Conservation (phyloP, 345 rosid genomes). For the Gossypium raimondii region DNA sequence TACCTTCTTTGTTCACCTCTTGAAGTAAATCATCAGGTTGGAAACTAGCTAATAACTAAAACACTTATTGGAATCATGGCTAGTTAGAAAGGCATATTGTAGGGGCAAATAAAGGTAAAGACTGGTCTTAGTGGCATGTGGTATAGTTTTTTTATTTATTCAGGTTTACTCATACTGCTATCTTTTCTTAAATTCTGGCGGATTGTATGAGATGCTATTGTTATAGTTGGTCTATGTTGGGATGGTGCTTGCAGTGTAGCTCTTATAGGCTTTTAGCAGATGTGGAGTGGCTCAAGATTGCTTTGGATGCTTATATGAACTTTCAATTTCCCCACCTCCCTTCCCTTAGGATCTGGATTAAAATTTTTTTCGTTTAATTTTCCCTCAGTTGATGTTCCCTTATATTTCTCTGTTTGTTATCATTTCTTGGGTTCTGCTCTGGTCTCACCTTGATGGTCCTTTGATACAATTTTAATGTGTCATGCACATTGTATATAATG, state of each 20-base stretch:
- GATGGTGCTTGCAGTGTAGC: not conserved
- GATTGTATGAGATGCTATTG: not conserved
- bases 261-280: not conserved
- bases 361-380: not conserved
- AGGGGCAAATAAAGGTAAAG: not conserved
- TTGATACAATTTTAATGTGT: not conserved
- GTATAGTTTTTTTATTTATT: conserved; percentile 6
- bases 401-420: not conserved
- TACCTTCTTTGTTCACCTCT: not conserved
- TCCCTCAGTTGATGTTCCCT: not conserved
- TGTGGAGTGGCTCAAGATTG: not conserved
- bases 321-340: not conserved
- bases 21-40: not conserved
- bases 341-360: not conserved
- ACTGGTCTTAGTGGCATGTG: not conserved
- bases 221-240: not conserved
- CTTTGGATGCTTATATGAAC: not conserved
- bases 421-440: not conserved
- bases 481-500: not conserved
- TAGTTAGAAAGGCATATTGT: not conserved
- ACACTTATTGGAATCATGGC: not conserved
- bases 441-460: not conserved
- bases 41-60: not conserved
- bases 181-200: not conserved
- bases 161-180: conserved; percentile 1